These are phyloP conservation scores for Chytriomyces sp. DNA, from an alignment of 192 early-diverging fungal species.

Conservation along the genomic window DNA sequence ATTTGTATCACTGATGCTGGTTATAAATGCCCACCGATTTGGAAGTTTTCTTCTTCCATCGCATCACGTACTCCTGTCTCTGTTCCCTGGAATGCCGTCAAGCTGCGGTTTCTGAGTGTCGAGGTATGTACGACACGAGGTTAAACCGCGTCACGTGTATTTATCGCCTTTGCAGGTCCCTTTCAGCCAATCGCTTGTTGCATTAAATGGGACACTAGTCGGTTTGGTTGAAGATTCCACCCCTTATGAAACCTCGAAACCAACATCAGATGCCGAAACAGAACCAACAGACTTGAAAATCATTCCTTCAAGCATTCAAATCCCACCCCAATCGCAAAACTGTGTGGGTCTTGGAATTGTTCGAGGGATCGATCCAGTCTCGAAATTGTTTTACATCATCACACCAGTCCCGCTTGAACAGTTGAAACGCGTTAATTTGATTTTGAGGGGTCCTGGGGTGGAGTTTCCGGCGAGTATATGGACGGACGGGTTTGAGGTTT, in stretches of 20 bases:
- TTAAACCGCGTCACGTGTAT: neutral
- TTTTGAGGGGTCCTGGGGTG: conserved; percentile 38
- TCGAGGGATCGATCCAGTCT: conserved; percentile 45
- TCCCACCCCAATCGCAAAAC: conserved; percentile 37
- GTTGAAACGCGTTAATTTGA: conserved; percentile 48
- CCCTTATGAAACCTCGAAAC: neutral
- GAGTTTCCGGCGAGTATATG: conserved; percentile 40
- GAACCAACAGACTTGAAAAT: conserved; percentile 22
- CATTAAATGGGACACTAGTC: conserved; percentile 85
- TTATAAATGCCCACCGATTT: too few relatives aligned
- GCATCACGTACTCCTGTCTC: conserved; percentile 38
- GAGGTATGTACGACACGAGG: conserved; percentile 6
- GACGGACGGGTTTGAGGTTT: conserved; percentile 46
- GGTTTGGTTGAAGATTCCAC: conserved; percentile 65
- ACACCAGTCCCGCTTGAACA: conserved; percentile 38
- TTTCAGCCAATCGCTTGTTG: conserved; percentile 75
- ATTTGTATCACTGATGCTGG: too few relatives aligned
- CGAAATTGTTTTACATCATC: conserved; percentile 44
- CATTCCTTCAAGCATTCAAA: conserved; percentile 41
- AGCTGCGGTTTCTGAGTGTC: conserved; percentile 28
- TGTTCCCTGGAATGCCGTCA: conserved; percentile 21
- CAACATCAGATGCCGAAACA: neutral
- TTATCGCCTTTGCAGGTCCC: conserved; percentile 59
- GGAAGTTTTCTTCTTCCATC: conserved; percentile 3
- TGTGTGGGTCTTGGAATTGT: conserved; percentile 52